Evolutionary conservation across 75 land plant species (phyloP), one percentile per base, ranked within the genome.

Genomic region (Pinus albicaulis): DNA sequence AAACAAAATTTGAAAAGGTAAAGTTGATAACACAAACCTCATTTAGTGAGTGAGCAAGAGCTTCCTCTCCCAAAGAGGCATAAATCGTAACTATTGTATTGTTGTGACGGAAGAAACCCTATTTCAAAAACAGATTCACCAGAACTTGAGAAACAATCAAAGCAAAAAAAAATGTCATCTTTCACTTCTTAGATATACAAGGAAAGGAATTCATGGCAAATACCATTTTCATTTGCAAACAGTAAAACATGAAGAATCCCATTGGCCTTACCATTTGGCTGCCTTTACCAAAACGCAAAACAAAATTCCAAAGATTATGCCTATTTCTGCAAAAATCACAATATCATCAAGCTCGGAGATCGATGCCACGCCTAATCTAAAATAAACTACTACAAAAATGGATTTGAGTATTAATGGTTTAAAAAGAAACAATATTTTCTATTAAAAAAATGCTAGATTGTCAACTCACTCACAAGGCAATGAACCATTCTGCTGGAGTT

Each of bases 61-160:
- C 98, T 55, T 94, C 98, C 80, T 97, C 98, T 2, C 99, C 99
- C 55, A 97, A 81, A 66, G 99, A 94, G 53, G 99, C 87, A 86
- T 97, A 97, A 25, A 97, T 91, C 7, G 98, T 97, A 22, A 97
- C 95, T 28, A 97, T 93, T 23, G 99, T 90, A 57, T 89, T 76
- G 76, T 88, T 94, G 36, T 81, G 88, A 77, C 95, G 96, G 73
- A 97, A 97, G 81, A 93, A 97, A n/a, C 82, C 99, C 98, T 97
- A 81, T 48, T 24, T 44, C 13, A 79, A 69, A 38, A 24, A 74
- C 57, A 77, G 22, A 77, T 20, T 13, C 14, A 4, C 56, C 66
- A 26, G 4, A 31, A 80, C 52, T 41, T 7, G 41, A 25, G 12
- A 36, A 22, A 70, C 22, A 52, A 62, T 61, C 17, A 34, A 56